Evolutionary conservation across 345 rosid species (phyloP).

Genomic region (Toxicodendron radicans): DNA sequence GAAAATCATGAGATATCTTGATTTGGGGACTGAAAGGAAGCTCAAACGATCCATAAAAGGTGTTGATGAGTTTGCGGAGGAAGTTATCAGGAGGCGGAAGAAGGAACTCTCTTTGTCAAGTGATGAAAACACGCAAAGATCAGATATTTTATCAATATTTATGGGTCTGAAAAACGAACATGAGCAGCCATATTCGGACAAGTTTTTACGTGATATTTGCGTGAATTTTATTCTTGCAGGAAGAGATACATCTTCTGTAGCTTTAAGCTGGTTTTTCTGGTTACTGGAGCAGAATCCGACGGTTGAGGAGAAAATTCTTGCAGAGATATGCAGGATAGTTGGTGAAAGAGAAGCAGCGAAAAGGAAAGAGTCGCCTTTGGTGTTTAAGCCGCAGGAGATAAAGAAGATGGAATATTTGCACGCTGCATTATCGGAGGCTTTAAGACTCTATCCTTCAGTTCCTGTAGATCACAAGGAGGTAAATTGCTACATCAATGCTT

Average conservation of each 20-base stretch:
- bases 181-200: constrained; percentile 62
- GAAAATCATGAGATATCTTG: constrained; percentile 71
- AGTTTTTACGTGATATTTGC: constrained; percentile 86
- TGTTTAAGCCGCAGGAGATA: constrained; percentile 76
- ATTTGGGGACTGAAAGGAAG: constrained; percentile 73
- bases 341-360: constrained; percentile 41
- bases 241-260: constrained; percentile 95
- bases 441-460: constrained; percentile 92
- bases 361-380: constrained; percentile 26
- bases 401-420: constrained; percentile 97
- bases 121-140: constrained; percentile 38
- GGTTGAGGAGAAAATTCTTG: constrained; percentile 61
- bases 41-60: constrained; percentile 65
- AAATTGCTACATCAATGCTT: constrained; percentile 13
- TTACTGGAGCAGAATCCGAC: constrained; percentile 59
- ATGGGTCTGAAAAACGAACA: constrained; percentile 56
- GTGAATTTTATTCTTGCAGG: constrained; percentile 96
- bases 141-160: constrained; percentile 77
- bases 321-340: constrained; percentile 55
- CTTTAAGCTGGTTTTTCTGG: constrained; percentile 96
- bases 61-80: constrained; percentile 74
- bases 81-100: constrained; percentile 77
- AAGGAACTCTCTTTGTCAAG: constrained; percentile 48
- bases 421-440: constrained; percentile 90
- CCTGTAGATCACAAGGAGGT: constrained; percentile 99